phyloP scores from a whole-genome alignment of 306 rosid species.

The Vigna trinervia region DNA sequence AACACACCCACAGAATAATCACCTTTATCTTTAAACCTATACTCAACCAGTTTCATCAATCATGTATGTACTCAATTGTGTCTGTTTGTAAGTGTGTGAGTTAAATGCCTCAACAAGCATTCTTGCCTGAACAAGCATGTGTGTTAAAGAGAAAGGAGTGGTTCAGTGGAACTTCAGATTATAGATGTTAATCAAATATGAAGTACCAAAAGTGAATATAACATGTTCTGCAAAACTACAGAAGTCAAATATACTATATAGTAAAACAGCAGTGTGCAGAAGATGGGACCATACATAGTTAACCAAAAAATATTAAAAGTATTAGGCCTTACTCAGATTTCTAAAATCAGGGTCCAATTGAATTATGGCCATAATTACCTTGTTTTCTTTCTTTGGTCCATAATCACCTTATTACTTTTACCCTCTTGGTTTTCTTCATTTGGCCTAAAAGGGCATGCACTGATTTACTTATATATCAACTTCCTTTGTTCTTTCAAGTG shows the following conservation, averaged over 20 bases:
- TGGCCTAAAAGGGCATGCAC: slow-evolving; percentile 6
- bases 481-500: slow-evolving; percentile 28
- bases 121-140: not conserved
- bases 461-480: slow-evolving; percentile 38
- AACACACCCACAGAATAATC: not conserved
- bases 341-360: slow-evolving; percentile 40
- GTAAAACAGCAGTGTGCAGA: slow-evolving; percentile 46
- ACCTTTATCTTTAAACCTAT: not conserved
- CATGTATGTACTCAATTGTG: slow-evolving; percentile 25
- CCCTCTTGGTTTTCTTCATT: slow-evolving; percentile 36
- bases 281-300: slow-evolving; percentile 37
- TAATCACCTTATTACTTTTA: slow-evolving; percentile 42
- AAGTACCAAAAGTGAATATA: not conserved
- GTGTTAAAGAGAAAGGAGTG: slow-evolving; percentile 5
- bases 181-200: slow-evolving; percentile 11
- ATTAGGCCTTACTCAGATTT: slow-evolving; percentile 33
- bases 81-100: not conserved
- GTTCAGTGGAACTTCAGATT: slow-evolving; percentile 2
- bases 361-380: slow-evolving; percentile 43
- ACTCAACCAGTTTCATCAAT: slow-evolving; percentile 3
- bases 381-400: slow-evolving; percentile 33
- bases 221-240: slow-evolving; percentile 32
- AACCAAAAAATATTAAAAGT: not conserved
- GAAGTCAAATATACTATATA: slow-evolving; percentile 38
- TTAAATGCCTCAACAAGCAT: not conserved